These are phyloP conservation scores for Vitis hybrid DNA, from an alignment of 177 flowering plant genomes.

Conservation along the genomic window DNA sequence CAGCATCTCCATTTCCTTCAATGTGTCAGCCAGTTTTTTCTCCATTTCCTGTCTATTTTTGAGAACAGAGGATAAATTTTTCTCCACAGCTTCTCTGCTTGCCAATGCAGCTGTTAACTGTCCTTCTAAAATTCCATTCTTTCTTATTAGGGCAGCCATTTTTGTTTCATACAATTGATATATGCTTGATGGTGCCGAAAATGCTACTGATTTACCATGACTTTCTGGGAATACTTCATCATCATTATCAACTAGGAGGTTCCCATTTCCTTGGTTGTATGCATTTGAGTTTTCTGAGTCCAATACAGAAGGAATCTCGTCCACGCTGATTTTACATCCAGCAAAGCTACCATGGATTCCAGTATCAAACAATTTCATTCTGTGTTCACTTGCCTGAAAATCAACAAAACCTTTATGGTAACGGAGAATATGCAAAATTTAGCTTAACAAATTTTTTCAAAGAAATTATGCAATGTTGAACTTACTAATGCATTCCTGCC, in stretches of 20 bases:
- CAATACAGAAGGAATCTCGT: slow-evolving; percentile 29
- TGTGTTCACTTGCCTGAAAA: slow-evolving; percentile 51
- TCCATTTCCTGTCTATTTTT: slow-evolving; percentile 77
- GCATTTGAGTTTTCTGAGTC: slow-evolving; percentile 44
- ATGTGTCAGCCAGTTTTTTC: slow-evolving; percentile 59
- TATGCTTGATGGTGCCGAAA: slow-evolving; percentile 40
- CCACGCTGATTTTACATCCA: slow-evolving; percentile 32
- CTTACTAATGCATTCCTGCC: background rate
- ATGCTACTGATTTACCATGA: slow-evolving; percentile 36
- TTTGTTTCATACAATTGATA: slow-evolving; percentile 66
- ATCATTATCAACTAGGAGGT: slow-evolving; percentile 33
- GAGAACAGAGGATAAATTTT: slow-evolving; percentile 54
- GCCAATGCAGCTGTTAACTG: slow-evolving; percentile 71
- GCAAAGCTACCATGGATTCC: slow-evolving; percentile 27
- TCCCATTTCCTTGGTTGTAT: slow-evolving; percentile 32
- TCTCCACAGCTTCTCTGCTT: slow-evolving; percentile 71
- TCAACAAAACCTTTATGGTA: slow-evolving; percentile 11
- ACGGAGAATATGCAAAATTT: background rate
- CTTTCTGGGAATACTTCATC: slow-evolving; percentile 37
- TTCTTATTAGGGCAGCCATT: slow-evolving; percentile 55
- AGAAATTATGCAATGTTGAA: background rate
- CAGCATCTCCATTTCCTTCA: slow-evolving; percentile 75
- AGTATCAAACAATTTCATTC: slow-evolving; percentile 37
- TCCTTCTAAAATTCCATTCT: slow-evolving; percentile 76
- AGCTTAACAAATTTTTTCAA: background rate